phyloP scores from a whole-genome alignment of 164 flowering plant genomes.

The Cinnamomum micranthum region DNA sequence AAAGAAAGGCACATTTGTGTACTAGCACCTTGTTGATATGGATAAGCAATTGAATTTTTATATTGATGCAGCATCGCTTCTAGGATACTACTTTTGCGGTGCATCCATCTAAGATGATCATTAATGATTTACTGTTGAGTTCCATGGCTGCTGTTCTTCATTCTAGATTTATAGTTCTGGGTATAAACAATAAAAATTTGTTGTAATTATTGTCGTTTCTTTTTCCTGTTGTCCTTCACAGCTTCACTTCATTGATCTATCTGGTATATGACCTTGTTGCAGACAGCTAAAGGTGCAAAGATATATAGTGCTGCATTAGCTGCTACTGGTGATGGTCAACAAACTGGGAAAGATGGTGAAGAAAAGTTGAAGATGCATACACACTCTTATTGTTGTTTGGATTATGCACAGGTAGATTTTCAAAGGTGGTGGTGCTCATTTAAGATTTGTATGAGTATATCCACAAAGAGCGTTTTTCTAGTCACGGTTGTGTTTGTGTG shows the following conservation, averaged over 20 bases:
- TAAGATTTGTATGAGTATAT: not conserved
- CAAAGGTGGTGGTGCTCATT: constrained; percentile 7
- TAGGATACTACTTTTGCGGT: too few species aligned
- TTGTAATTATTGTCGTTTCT: not conserved
- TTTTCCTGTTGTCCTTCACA: too few species aligned
- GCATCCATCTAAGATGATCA: too few species aligned
- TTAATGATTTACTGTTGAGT: not conserved
- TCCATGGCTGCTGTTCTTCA: not conserved
- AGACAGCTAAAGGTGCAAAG: constrained; percentile 95
- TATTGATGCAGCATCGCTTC: too few species aligned
- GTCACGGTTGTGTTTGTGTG: not conserved
- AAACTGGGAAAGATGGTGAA: constrained; percentile 57
- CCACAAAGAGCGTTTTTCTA: not conserved
- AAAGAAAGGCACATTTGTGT: too few species aligned
- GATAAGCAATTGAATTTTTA: too few species aligned
- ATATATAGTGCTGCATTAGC: constrained; percentile 76
- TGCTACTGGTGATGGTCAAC: constrained; percentile 67
- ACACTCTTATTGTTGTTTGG: constrained; percentile 94
- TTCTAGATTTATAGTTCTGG: constrained; percentile 1
- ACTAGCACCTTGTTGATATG: too few species aligned
- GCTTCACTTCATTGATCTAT: not conserved
- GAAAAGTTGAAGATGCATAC: constrained; percentile 89
- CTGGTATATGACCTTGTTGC: constrained; percentile 18
- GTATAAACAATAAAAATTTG: not conserved
- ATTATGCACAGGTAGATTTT: constrained; percentile 80